Base-by-base conservation (phyloP, 495 filamentous ascomycete genomes). In the Penicillium pancosmium region DNA sequence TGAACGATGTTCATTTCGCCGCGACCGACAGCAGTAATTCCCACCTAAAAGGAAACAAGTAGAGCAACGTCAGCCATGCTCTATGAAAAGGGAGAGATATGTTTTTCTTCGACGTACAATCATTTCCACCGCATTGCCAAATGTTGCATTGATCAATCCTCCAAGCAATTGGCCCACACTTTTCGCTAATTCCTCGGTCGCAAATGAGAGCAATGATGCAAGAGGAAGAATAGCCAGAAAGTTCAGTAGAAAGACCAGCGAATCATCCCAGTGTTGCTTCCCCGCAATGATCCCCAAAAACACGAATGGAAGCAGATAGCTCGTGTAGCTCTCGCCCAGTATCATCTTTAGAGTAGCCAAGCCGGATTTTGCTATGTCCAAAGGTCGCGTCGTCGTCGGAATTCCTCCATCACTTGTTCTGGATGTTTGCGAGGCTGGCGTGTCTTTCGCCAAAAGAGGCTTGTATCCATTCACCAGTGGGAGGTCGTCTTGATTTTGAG, bases 91-190 rank as follows among this genome's bases (percentile, higher is more conserved):
- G 15, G 16, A 16, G 5, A 18, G 19, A 34, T 25, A 40, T n/a
- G 25, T 35, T 46, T 41, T 48, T 52, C 6, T 12, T 46, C 23
- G 34, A 48, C 56, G 31, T n/a, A 73, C 64, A 53, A 63, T 71
- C 52, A 73, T 53, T 49, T 69, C 68, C 2, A 71, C 63, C 7
- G 62, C 66, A 53, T 73, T 73, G 18, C 70, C 66, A 59, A 69
- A 66, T 5, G 63, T 67, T 9, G 64, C 66, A 61, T 69, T 71
- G 9, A 73, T 52, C 41, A 73, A 48, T 5, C 59, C 70, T 10
- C 70, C 70, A 0, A 69, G 7, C 10, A 62, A 61, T 25, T 65
- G 56, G 2, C 68, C 68, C 10, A 67, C 38, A 27, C 57, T 57
- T 18, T 59, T 56, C 0, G 66, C 55, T 31, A 69, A 47, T n/a